Evolutionary conservation across 163 green algal genomes (phyloP), one percentile per base, ranked within the genome.

Genomic region (Scenedesmus sp.): DNA sequence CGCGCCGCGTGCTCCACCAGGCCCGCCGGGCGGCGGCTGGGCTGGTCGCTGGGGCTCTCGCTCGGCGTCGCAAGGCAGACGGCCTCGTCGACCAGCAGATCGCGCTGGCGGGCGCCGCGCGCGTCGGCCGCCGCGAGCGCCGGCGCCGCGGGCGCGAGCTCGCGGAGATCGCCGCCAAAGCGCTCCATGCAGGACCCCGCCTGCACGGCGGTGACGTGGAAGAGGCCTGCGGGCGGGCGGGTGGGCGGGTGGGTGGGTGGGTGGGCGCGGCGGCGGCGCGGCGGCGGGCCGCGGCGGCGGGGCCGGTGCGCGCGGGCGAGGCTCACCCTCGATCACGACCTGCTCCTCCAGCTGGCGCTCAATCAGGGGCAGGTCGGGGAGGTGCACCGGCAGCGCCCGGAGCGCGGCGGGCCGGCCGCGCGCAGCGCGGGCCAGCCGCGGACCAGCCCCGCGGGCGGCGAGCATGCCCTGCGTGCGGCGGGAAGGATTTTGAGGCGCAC

Each of bases 161-260:
- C 26, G 5, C 67, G 15, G 1, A 77, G 42, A n/a, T n/a, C n/a
- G 24, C 56, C 69, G 2, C 54, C 69, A 67, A 50, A 77, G 6
- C 54, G 69, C 69, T 77, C 69, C 24, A 77, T 11, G 69, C 69
- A 77, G 28, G 26, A 33, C 7, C 69, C 69, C 10, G 69, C 69
- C 31, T 77, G 69, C 15, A 50, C 22, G 20, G 50, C 34, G n/a
- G 54, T 77, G 0, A 77, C 69, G 28, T 77, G 69, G 26, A 77
- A 36, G 10, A 77, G 26, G 36, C 62, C 62, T 67, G 60, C 28
- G 10, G n/a, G 56, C 26, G 26, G 22, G 5, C 24, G 26, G 3
- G 18, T 33, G 3, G n/a, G 54, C n/a, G 34, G n/a, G 20, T 15
- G 54, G 33, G n/a, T 10, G n/a, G 54, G 22, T 39, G 3, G 54